phyloP scores from a whole-genome alignment of 257 asterid genomes.

The Fraxinus pennsylvanica region DNA sequence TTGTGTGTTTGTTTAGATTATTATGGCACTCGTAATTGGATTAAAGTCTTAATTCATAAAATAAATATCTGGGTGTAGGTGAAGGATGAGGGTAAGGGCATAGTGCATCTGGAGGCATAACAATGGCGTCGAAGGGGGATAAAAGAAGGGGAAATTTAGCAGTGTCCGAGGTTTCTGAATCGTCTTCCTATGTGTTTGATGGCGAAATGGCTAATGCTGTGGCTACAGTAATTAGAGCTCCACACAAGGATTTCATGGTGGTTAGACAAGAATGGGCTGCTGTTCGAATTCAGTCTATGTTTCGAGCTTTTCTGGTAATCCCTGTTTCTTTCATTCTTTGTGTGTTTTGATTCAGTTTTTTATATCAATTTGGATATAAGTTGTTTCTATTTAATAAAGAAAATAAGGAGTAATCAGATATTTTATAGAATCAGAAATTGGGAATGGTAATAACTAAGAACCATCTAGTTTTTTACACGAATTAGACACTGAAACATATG shows the following conservation, averaged over 20 bases:
- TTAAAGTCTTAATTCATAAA: background rate
- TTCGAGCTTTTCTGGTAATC: slow-evolving; percentile 82
- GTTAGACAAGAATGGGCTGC: slow-evolving; percentile 89
- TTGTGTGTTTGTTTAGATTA: background rate
- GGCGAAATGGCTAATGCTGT: slow-evolving; percentile 78
- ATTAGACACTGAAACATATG: too few relatives aligned
- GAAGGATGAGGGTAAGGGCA: slow-evolving; percentile 61
- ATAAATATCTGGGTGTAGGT: slow-evolving; percentile 35
- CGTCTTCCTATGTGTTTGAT: slow-evolving; percentile 45
- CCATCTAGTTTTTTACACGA: too few relatives aligned
- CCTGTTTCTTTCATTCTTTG: background rate
- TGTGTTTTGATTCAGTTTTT: background rate
- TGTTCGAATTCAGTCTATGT: slow-evolving; percentile 72
- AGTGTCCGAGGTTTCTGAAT: slow-evolving; percentile 59
- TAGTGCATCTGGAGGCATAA: slow-evolving; percentile 67
- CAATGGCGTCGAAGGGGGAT: slow-evolving; percentile 37
- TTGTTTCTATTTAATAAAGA: background rate
- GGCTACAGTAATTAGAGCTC: slow-evolving; percentile 77
- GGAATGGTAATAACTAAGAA: background rate
- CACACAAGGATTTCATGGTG: slow-evolving; percentile 69
- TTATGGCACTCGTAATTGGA: background rate
- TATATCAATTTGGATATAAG: background rate
- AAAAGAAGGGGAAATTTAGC: slow-evolving; percentile 42
- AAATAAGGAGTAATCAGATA: background rate
- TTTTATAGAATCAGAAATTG: background rate